phyloP scores from a whole-genome alignment of 495 filamentous ascomycete genomes.

The Neurospora pannonica region DNA sequence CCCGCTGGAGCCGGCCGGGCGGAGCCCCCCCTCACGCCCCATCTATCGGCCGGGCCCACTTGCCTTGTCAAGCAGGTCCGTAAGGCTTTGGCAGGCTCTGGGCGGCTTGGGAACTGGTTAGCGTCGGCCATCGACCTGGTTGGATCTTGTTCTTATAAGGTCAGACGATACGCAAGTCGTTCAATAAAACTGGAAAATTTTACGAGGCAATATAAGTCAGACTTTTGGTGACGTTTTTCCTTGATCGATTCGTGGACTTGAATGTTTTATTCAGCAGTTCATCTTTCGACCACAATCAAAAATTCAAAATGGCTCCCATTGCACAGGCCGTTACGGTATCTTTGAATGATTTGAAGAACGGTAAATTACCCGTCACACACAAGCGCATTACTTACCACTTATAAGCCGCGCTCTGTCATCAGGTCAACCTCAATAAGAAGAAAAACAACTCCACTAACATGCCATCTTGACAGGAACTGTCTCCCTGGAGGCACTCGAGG shows the following conservation, averaged over 20 bases:
- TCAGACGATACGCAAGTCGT: neutral
- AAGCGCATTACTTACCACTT: neutral
- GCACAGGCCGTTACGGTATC: constrained; percentile 43
- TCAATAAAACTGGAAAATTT: neutral
- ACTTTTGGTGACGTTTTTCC: neutral
- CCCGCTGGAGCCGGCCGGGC: neutral
- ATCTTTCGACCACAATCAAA: neutral
- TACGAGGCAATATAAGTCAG: neutral
- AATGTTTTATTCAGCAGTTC: neutral
- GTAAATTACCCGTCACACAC: constrained; percentile 18
- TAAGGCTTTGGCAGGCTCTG: neutral
- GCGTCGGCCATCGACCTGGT: neutral
- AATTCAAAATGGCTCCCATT: constrained; percentile 29
- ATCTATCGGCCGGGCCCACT: neutral
- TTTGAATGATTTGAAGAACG: constrained; percentile 41
- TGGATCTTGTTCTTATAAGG: neutral
- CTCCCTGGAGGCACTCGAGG: constrained; percentile 61
- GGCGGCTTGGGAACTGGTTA: neutral
- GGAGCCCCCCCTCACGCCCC: neutral
- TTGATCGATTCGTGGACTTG: neutral
- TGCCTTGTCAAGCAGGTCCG: neutral
- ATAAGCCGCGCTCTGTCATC: neutral
- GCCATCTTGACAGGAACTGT: constrained; percentile 43
- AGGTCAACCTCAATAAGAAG: neutral
- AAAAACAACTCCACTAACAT: neutral